phyloP scores from a whole-genome alignment of 148 eudicot genomes.

The Camellia lanceoleosa region DNA sequence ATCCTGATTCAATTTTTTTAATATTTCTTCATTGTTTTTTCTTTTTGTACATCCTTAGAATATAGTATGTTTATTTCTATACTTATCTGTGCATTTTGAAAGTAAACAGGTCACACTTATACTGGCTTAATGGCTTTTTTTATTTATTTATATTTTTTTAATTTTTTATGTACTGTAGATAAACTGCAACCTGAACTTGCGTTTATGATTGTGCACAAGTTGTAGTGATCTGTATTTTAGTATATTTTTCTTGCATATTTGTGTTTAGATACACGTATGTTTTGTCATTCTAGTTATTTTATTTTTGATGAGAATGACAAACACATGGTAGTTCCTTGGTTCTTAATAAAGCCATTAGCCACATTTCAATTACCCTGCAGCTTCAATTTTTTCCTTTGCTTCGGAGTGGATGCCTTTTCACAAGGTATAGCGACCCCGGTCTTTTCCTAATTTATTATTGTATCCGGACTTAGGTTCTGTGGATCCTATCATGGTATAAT shows the following conservation, averaged over 20 bases:
- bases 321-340: not conserved
- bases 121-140: too few species aligned
- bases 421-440: too few species aligned
- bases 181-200: not conserved
- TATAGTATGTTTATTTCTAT: not conserved
- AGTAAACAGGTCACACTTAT: not conserved
- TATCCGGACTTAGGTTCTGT: too few species aligned
- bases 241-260: too few species aligned
- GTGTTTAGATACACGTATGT: not conserved
- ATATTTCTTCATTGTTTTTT: not conserved
- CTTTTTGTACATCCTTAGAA: not conserved
- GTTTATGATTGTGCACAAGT: not conserved
- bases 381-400: not conserved
- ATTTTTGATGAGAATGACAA: too few species aligned
- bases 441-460: too few species aligned
- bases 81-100: not conserved
- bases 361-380: not conserved
- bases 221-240: not conserved
- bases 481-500: too few species aligned
- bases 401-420: not conserved
- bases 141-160: too few species aligned
- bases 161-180: not conserved
- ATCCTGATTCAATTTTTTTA: constrained; percentile 5
- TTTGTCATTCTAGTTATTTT: not conserved
- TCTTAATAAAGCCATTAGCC: not conserved